Evolutionary conservation across 1,284 basidiomycete genomes (phyloP).

Genomic region (Ganoderma lingzhi): DNA sequence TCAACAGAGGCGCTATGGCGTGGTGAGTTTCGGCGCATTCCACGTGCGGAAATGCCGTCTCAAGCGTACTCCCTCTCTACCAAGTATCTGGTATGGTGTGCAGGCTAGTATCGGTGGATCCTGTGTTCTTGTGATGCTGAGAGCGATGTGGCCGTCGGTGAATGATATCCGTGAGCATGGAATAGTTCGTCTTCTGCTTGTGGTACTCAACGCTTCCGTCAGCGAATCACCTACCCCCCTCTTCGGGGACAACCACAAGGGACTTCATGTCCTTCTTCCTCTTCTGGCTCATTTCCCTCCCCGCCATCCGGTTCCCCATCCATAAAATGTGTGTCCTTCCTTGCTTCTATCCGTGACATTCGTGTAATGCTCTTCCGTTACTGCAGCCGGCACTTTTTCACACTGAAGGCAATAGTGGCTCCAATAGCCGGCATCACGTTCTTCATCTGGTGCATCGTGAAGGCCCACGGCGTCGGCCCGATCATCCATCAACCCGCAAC

Average conservation of each 20-base stretch:
- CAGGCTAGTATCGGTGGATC: constrained; percentile 84
- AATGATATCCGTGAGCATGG: constrained; percentile 68
- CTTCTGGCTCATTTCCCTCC: constrained; percentile 85
- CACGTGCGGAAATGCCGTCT: not conserved
- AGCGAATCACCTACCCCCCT: constrained; percentile 74
- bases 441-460: constrained; percentile 84
- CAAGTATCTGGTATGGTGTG: constrained; percentile 82
- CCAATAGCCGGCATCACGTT: constrained; percentile 80
- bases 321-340: constrained; percentile 70
- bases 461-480: constrained; percentile 84
- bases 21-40: constrained; percentile 54
- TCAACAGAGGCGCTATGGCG: constrained; percentile 83
- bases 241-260: constrained; percentile 72
- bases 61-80: not conserved
- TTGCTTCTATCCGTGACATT: constrained; percentile 20
- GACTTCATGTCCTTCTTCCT: constrained; percentile 88
- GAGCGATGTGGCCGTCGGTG: constrained; percentile 78
- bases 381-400: constrained; percentile 79
- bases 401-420: constrained; percentile 78
- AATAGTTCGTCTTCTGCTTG: constrained; percentile 19
- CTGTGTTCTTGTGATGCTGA: constrained; percentile 77
- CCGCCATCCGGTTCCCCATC: constrained; percentile 83
- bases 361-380: constrained; percentile 6
- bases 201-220: constrained; percentile 15
- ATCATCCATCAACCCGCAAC: constrained; percentile 74